Conservation (phyloP, 495 filamentous ascomycete genomes). For the Margaritispora aquatica region DNA sequence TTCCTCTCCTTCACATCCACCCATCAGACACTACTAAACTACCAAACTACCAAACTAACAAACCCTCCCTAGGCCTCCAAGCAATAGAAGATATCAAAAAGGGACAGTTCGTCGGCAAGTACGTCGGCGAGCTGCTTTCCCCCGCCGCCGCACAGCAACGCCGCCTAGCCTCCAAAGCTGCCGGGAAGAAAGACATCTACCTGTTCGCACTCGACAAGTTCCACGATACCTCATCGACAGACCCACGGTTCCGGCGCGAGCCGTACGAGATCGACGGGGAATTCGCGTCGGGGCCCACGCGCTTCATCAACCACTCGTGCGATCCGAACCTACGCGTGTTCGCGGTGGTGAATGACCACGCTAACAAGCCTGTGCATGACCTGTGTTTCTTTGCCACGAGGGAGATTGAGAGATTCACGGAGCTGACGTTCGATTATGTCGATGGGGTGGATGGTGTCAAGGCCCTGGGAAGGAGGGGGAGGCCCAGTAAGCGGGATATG, state of each 20-base stretch:
- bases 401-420: slow-evolving; percentile 61
- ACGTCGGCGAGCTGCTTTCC: slow-evolving; percentile 84
- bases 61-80: slow-evolving; percentile 67
- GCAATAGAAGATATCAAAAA: slow-evolving; percentile 58
- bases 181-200: slow-evolving; percentile 56
- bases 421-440: slow-evolving; percentile 86
- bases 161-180: slow-evolving; percentile 42
- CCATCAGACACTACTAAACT: not conserved
- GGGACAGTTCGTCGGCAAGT: slow-evolving; percentile 85
- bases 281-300: slow-evolving; percentile 50
- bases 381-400: slow-evolving; percentile 76
- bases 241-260: slow-evolving; percentile 32
- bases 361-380: slow-evolving; percentile 72
- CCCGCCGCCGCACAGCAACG: slow-evolving; percentile 59
- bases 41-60: slow-evolving; percentile 5
- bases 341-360: slow-evolving; percentile 71
- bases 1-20: not conserved
- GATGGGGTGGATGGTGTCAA: slow-evolving; percentile 39
- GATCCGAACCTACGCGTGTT: slow-evolving; percentile 72
- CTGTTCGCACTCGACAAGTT: slow-evolving; percentile 85
- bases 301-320: slow-evolving; percentile 74
- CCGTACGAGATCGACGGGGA: slow-evolving; percentile 50
- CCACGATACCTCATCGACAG: slow-evolving; percentile 38
- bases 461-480: not conserved
- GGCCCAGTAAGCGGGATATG: slow-evolving; percentile 39